Evolutionary conservation across 805 yeast species (phyloP).

Genomic region (Ogataea methanolica): DNA sequence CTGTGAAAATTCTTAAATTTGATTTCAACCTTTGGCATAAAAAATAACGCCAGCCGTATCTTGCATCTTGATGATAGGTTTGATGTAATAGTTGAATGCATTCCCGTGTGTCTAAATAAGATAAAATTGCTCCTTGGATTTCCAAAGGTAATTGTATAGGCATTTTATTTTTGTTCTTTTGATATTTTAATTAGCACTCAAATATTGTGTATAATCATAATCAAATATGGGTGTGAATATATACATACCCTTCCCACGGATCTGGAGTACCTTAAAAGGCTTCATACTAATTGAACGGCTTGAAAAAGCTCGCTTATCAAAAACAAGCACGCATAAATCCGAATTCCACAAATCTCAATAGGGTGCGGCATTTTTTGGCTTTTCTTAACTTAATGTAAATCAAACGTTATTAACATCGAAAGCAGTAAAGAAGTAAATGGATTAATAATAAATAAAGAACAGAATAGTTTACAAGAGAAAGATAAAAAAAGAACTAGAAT

Average conservation of each 20-base stretch:
- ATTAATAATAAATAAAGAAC: neutral
- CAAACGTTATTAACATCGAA: neutral
- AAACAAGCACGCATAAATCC: too few species aligned
- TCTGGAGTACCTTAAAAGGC: too few species aligned
- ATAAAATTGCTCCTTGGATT: constrained; percentile 9
- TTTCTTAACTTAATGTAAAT: too few species aligned
- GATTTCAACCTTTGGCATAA: constrained; percentile 2
- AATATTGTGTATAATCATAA: too few species aligned
- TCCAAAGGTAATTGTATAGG: constrained; percentile 4
- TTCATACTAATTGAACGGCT: too few species aligned
- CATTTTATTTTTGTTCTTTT: neutral
- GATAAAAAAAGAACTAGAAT: neutral
- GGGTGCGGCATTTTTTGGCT: too few species aligned
- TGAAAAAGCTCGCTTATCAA: too few species aligned
- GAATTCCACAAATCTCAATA: too few species aligned
- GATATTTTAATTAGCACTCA: neutral
- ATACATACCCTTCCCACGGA: too few species aligned
- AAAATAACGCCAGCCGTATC: constrained; percentile 8
- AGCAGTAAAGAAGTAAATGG: neutral
- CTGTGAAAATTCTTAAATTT: constrained; percentile 6
- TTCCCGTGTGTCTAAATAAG: constrained; percentile 2
- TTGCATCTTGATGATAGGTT: neutral
- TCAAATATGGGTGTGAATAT: too few species aligned
- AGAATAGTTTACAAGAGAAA: neutral
- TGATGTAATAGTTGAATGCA: constrained; percentile 5